A percentile compares a stretch with the other conserved stretches of the same genome.
Evolutionary conservation across 1,139 yeast genomes (phyloP).

Genomic region (Scheffersomyces insectosa): DNA sequence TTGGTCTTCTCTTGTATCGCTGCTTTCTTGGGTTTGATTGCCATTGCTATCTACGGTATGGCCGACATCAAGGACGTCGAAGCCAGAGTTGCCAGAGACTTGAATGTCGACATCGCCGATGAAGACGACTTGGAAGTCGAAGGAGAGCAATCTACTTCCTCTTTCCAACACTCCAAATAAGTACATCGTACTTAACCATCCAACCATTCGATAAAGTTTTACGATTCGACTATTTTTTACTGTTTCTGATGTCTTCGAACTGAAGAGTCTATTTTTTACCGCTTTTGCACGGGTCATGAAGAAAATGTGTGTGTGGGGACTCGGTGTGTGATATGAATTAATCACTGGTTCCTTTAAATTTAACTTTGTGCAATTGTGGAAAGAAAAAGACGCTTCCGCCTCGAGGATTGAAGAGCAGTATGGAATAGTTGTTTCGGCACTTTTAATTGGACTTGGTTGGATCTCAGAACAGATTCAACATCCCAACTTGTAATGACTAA

Average conservation of each 20-base stretch:
- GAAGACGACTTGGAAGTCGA: slow-evolving; percentile 20
- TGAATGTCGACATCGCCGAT: slow-evolving; percentile 43
- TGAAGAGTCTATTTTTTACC: no score
- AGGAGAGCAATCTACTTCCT: slow-evolving; percentile 14
- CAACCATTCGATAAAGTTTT: not conserved
- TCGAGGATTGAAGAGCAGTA: no score
- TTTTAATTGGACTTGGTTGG: no score
- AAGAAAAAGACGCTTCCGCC: no score
- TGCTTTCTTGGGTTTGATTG: slow-evolving; percentile 75
- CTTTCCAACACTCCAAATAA: slow-evolving; percentile 9
- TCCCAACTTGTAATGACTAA: no score
- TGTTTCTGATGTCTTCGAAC: not conserved
- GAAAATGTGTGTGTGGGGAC: slow-evolving; percentile 6
- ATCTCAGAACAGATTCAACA: no score
- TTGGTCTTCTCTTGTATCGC: slow-evolving; percentile 75
- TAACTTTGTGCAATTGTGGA: no score
- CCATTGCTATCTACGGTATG: slow-evolving; percentile 81
- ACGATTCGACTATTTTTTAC: not conserved
- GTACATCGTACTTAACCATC: not conserved
- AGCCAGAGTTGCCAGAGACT: slow-evolving; percentile 51
- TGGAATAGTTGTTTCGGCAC: no score
- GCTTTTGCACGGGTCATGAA: not conserved
- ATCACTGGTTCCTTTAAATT: no score
- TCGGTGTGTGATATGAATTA: not conserved
- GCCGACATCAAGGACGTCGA: slow-evolving; percentile 63